Evolutionary conservation across 345 rosid genomes (phyloP), one percentile per base, ranked within the genome.

Genomic region (Acer campestre): DNA sequence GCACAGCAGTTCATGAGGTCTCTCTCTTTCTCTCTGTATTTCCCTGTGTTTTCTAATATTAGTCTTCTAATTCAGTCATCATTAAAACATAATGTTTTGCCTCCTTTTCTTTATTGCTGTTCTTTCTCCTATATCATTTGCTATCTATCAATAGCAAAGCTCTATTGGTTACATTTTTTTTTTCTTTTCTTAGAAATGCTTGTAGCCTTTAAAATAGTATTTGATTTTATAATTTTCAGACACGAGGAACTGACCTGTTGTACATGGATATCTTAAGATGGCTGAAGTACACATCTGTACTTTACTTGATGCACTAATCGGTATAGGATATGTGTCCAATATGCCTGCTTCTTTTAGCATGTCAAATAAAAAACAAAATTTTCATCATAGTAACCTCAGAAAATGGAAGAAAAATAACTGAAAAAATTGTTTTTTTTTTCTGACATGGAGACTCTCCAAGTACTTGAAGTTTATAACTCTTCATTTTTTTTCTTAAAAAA

Each of bases 1-100:
- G 98, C 77, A 91, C 98, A 63, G 99, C 97, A 25, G 93, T 91
- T 80, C 97, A 95, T 17, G 98, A 95, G 97, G 98, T 93, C 70
- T 73, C 67, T 85, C 67, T 74, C 44, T 79, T 23, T 48, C 69
- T 55, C 14, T 68, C 20, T 75, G n/a, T 67, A 59, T 20, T 25
- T 18, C 56, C n/a, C n/a, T 2, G 25, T 59, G 12, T 40, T 58
- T 61, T 56, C 25, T 6, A 17, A 40, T 20, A 11, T 10, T 12
- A n/a, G 10, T 56, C 49, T 56, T 35, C 17, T 11, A 38, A 38
- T 58, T 40, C 35, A 58, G 55, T 31, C 66, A 72, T 71, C 27
- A 20, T n/a, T 38, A 23, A 31, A 44, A 22, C 10, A 44, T 44
- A 44, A 44, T 42, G 1, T 22, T 20, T 68, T 20, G 14, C 16